Conservation (phyloP, 305 asterid species). For the Caryopteris hybrid region DNA sequence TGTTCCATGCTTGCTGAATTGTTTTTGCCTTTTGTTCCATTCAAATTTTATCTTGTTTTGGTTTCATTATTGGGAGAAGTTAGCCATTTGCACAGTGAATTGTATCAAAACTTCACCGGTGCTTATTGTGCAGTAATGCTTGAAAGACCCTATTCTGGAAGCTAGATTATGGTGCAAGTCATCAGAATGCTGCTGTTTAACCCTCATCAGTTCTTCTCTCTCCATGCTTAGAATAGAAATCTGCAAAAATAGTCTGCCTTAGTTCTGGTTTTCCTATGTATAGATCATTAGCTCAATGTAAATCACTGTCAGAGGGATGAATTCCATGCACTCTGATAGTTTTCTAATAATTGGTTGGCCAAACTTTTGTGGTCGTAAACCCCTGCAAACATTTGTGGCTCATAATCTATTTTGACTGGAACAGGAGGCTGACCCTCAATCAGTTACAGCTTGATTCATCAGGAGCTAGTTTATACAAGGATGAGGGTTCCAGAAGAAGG, state of each 20-base stretch:
- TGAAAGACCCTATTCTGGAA: background rate
- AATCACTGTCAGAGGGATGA: conserved; percentile 3
- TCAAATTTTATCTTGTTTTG: background rate
- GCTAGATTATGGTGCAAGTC: background rate
- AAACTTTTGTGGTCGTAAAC: background rate
- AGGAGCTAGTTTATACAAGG: conserved; percentile 46
- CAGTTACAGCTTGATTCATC: conserved; percentile 59
- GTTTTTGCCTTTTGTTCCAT: background rate
- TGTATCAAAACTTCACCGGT: background rate
- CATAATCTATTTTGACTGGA: conserved; percentile 25
- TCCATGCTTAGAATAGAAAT: conserved; percentile 1
- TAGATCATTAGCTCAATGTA: background rate
- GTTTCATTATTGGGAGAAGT: background rate
- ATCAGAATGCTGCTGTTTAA: background rate
- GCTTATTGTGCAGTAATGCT: background rate
- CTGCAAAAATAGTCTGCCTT: background rate
- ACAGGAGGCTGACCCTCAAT: conserved; percentile 72
- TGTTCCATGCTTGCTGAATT: background rate
- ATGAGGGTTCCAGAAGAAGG: conserved; percentile 68
- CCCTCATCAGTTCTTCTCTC: conserved; percentile 1
- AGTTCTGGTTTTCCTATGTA: background rate
- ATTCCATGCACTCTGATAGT: conserved; percentile 12
- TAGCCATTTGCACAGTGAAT: background rate
- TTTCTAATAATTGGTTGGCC: conserved; percentile 10
- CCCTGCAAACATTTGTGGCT: conserved; percentile 10